Base-by-base conservation (phyloP, 257 asterid genomes). In the Nyctanthes arbortristis region DNA sequence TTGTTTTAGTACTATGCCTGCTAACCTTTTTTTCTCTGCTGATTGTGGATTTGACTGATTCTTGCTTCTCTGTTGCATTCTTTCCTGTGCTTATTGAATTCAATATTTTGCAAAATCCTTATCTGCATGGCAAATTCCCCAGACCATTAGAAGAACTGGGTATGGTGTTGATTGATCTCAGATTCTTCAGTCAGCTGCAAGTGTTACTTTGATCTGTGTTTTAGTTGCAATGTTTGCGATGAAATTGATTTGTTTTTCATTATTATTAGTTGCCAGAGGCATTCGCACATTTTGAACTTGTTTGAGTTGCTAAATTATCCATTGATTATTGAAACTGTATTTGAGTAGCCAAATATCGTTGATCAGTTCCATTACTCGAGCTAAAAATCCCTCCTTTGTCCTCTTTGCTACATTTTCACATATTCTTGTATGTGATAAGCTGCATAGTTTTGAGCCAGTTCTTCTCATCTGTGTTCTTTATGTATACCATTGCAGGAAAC, bases 401-500 rank as follows among this genome's bases (percentile, higher is more conserved):
- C 64, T 68, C 31, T 61, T 52, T 63, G 47, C 35, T 64, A 35
- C 39, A 60, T 58, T 39, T 34, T 73, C 65, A 2, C 49, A 31
- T 76, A 75, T 63, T 61, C 30, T 57, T 30, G 27, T 56, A 20
- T 32, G 56, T 40, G 58, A 37, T 24, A 52, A 55, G 67, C 55
- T 68, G 36, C 61, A 45, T 45, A n/a, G 62, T 63, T 52, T 31
- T 4, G 7, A 56, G 28, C 30, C 30, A 7, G 61, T 20, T 54
- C 27, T 16, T 54, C 4, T 22, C 8, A 13, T 54, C 13, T 7
- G 27, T 22, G 61, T 14, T 28, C 30, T 54, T 20, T 16, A 1
- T 2, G 35, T 5, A 9, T 27, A n/a, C 27, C 27, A n/a, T 55
- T 63, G 27, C 60, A 85, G 91, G 91, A 78, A 83, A 83, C 82